Base-by-base conservation (phyloP, 1,284 basidiomycete species). In the Pseudozyma sp. region DNA sequence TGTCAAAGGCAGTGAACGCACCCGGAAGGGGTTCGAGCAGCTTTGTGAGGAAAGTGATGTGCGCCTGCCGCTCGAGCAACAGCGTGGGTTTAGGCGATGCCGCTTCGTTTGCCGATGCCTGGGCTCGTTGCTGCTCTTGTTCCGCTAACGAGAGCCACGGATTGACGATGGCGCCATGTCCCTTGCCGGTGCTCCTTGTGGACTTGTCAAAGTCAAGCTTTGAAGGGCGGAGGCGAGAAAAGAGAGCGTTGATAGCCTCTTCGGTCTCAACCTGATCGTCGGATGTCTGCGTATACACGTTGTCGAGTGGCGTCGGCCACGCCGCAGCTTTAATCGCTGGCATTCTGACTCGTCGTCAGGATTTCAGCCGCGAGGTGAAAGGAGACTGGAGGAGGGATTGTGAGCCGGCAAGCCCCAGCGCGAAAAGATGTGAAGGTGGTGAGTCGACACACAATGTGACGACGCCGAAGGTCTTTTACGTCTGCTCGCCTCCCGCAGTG, bases 181-280 rank as follows among this genome's bases (percentile, higher is more conserved):
- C 24, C 24, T 24, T 24, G 24, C 24, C 47, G 16, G 33, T 43
- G n/a, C 53, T 31, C 35, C n/a, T 47, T 24, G 29, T 19, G 5
- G 49, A 39, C 31, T 64, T 56, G 53, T 54, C 55, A 54, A 73
- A 73, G 65, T 73, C 60, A 40, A 56, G 56, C 1, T 42, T 39
- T 2, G 65, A 39, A 3, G 56, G 59, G 14, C 67, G 61, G 13
- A 67, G 48, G 7, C 57, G 70, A 7, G 61, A 68, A 33, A 81
- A 68, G 47, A 76, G 77, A 11, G 46, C 62, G 40, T 77, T 54
- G 56, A 82, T 82, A 40, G 63, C 61, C 47, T 71, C 49, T 57
- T 82, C 81, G 8, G 79, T 80, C 35, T 73, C 57, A 19, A 47
- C 39, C 68, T 82, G 81, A 47, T 82, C 81, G 11, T 79, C 68